These are phyloP conservation scores for Aspergillus biplanus DNA, from an alignment of 495 filamentous ascomycete species.

Conservation along the genomic window DNA sequence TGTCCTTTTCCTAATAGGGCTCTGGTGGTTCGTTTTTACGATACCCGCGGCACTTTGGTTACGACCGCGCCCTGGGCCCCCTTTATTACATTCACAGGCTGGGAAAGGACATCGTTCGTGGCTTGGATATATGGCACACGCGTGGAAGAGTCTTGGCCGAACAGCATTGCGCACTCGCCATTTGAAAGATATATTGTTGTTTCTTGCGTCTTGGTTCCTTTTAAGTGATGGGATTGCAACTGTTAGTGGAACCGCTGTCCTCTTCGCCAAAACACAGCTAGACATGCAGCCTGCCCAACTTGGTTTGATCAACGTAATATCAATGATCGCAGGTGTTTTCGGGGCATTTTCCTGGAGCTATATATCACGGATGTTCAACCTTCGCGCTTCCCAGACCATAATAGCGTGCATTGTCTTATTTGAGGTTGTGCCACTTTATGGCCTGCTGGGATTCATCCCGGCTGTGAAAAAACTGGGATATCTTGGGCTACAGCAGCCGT, in stretches of 20 bases:
- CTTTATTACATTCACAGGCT: conserved; percentile 50
- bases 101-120: conserved; percentile 50
- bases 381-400: conserved; percentile 83
- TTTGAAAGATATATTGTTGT: conserved; percentile 84
- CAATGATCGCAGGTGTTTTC: conserved; percentile 76
- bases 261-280: conserved; percentile 93
- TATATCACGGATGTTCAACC: conserved; percentile 64
- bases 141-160: conserved; percentile 83
- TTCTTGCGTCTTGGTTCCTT: conserved; percentile 91
- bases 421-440: conserved; percentile 90
- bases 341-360: conserved; percentile 91
- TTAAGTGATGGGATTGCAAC: conserved; percentile 94
- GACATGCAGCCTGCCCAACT: conserved; percentile 85
- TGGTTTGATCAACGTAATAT: conserved; percentile 92
- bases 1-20: conserved; percentile 81
- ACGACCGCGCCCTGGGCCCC: conserved; percentile 87
- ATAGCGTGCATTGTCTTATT: conserved; percentile 87
- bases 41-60: conserved; percentile 89
- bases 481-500: conserved; percentile 84
- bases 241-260: conserved; percentile 89
- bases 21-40: conserved; percentile 96
- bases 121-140: conserved; percentile 70
- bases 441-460: conserved; percentile 85
- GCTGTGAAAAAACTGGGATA: conserved; percentile 74
- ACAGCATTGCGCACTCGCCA: conserved; percentile 78